phyloP scores from a whole-genome alignment of 2,329 filamentous ascomycete genomes.

The Cercospora zeina region DNA sequence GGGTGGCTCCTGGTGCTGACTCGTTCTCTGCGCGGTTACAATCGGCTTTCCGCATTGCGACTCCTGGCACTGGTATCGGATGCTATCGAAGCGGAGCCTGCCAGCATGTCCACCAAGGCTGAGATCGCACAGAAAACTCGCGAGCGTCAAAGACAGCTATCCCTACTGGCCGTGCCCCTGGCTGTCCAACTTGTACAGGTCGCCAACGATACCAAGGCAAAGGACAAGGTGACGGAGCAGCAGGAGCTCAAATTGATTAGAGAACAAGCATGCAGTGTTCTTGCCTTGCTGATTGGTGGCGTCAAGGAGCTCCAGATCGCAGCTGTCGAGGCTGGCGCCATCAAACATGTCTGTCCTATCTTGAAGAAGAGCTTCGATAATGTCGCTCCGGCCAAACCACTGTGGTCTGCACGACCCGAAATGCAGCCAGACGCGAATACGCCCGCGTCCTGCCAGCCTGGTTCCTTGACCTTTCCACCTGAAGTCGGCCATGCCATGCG shows the following conservation, averaged over 20 bases:
- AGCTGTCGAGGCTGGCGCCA: slow-evolving; percentile 68
- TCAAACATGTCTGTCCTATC: slow-evolving; percentile 63
- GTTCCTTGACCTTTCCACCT: slow-evolving; percentile 62
- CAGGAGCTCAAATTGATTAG: slow-evolving; percentile 54
- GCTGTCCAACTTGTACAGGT: slow-evolving; percentile 52
- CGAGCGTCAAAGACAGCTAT: slow-evolving; percentile 47
- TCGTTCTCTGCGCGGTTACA: slow-evolving; percentile 44
- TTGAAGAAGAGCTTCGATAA: slow-evolving; percentile 67
- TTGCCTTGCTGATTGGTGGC: slow-evolving; percentile 77
- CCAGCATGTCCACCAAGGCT: slow-evolving; percentile 40
- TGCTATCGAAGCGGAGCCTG: slow-evolving; percentile 39
- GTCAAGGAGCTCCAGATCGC: slow-evolving; percentile 78
- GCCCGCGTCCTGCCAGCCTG: slow-evolving; percentile 51
- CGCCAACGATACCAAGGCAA: slow-evolving; percentile 31
- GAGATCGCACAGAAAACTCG: slow-evolving; percentile 39
- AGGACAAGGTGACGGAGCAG: slow-evolving; percentile 27
- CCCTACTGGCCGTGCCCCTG: slow-evolving; percentile 50
- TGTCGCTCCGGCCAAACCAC: slow-evolving; percentile 51
- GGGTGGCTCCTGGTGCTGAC: slow-evolving; percentile 52
- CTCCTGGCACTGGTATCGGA: slow-evolving; percentile 43
- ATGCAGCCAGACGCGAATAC: slow-evolving; percentile 29
- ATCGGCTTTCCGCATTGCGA: slow-evolving; percentile 47
- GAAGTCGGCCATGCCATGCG: slow-evolving; percentile 68
- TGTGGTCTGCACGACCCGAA: slow-evolving; percentile 55
- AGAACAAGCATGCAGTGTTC: slow-evolving; percentile 71